Base-by-base conservation (phyloP, 2,329 filamentous ascomycete genomes). In the Nemania sp. region DNA sequence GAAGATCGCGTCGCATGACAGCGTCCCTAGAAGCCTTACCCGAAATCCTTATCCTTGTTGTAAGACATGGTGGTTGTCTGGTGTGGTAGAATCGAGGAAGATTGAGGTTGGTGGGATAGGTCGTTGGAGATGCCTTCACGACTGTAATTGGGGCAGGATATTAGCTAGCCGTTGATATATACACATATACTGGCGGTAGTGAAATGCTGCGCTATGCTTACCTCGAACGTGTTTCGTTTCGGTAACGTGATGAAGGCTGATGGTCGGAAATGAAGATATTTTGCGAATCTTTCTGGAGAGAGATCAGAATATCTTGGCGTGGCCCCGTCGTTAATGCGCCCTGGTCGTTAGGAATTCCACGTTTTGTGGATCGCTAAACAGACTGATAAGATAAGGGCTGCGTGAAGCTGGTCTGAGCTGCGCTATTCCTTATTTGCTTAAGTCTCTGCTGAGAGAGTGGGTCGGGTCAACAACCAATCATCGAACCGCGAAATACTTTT, bases 31-130 rank as follows among this genome's bases (percentile, higher is more conserved):
- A n/a, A n/a, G n/a, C 45, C 55, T 47, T 57, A 57, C 55, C 55
- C 89, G 78, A 90, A 89, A 72, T 92, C 88, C 86, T 97, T 96
- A 78, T 96, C 92, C 86, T 97, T 96, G 79, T 96, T 84, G 87
- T 89, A 94, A 79, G 91, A 94, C 90, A 95, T 95, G 65, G 79
- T 88, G 78, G 72, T 63, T 72, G 69, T 70, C 26, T 45, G 54
- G 46, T 51, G 69, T 65, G 59, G n/a, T n/a, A 50, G 52, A 61
- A 50, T 59, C 59, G 52, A 33, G 26, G 24, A 36, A 46, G 49
- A 49, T 33, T 22, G 49, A 17, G 49, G 48, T 33, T 22, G 49
- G 17, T 51, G 24, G 23, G 19, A 24, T 57, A 39, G 30, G 30
- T 44, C 46, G 44, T 6, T 52, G 41, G 33, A 58, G 49, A 42